Percentiles rank a stretch among this genome's conserved stretches.
phyloP scores from a whole-genome alignment of 257 asterid genomes.

The Orobanche coerulescens region DNA sequence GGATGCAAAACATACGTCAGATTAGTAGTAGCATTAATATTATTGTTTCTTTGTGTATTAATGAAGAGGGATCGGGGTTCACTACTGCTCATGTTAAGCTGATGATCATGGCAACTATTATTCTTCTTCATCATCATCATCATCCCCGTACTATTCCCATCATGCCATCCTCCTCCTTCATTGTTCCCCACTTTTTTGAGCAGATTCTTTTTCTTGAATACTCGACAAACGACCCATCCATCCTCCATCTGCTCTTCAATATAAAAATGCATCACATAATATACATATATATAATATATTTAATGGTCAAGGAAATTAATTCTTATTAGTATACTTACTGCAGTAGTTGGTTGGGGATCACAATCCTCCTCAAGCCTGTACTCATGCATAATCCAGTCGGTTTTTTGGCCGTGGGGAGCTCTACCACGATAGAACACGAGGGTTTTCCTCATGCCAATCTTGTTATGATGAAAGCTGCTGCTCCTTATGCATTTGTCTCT shows the following conservation, averaged over 20 bases:
- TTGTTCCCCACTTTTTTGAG: constrained; percentile 53
- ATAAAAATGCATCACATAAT: too few relatives aligned
- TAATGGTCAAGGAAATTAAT: too few relatives aligned
- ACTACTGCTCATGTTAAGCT: constrained; percentile 20
- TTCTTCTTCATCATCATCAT: constrained; percentile 13
- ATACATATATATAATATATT: too few relatives aligned
- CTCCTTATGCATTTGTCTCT: constrained; percentile 81
- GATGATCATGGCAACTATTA: background rate
- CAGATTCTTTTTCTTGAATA: constrained; percentile 81
- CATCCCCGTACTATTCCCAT: constrained; percentile 3
- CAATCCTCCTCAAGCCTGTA: constrained; percentile 60
- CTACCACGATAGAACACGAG: constrained; percentile 83
- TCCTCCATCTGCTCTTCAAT: too few relatives aligned
- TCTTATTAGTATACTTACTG: too few relatives aligned
- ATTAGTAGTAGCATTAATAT: background rate
- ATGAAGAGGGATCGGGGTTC: constrained; percentile 25
- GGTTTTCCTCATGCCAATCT: constrained; percentile 91
- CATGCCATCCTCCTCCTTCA: constrained; percentile 26
- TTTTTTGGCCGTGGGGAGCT: constrained; percentile 91
- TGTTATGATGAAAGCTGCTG: constrained; percentile 47
- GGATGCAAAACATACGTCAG: constrained; percentile 21
- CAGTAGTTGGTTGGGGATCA: constrained; percentile 33
- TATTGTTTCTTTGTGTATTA: constrained; percentile 22
- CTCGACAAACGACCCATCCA: constrained; percentile 94
- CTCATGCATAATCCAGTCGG: constrained; percentile 96